These are phyloP conservation scores for Gossypioides kirkii DNA, from an alignment of 345 rosid species.

Conservation along the genomic window DNA sequence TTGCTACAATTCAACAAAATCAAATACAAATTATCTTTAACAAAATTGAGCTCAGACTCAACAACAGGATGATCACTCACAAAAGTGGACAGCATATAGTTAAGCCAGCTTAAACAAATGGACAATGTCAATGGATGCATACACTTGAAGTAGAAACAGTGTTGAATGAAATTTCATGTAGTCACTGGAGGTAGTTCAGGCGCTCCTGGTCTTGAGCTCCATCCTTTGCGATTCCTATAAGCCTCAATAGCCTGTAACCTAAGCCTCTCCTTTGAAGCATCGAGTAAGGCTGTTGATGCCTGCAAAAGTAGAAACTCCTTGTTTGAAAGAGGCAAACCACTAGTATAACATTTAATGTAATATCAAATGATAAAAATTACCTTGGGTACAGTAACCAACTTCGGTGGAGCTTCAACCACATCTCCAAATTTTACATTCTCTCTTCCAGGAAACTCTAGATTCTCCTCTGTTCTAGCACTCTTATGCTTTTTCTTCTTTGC, in stretches of 20 bases:
- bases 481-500: constrained; percentile 30
- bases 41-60: not conserved
- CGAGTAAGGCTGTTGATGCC: constrained; percentile 39
- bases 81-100: not conserved
- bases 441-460: constrained; percentile 53
- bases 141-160: not conserved
- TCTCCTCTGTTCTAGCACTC: constrained; percentile 38
- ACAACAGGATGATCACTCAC: not conserved
- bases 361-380: constrained; percentile 25
- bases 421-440: constrained; percentile 82
- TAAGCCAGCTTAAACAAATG: not conserved
- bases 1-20: not conserved
- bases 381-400: constrained; percentile 60
- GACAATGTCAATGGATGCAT: not conserved
- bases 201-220: constrained; percentile 72
- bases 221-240: constrained; percentile 64
- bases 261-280: constrained; percentile 65
- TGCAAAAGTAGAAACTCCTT: constrained; percentile 23
- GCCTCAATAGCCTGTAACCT: constrained; percentile 74
- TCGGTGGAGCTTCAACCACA: constrained; percentile 81
- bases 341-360: not conserved
- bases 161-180: constrained; percentile 6
- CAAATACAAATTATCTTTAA: not conserved
- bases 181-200: constrained; percentile 37
- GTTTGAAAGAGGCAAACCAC: not conserved